Evolutionary conservation across 2,329 filamentous ascomycete genomes (phyloP), one percentile per base, ranked within the genome.

Genomic region (Ceratocystis papillata): DNA sequence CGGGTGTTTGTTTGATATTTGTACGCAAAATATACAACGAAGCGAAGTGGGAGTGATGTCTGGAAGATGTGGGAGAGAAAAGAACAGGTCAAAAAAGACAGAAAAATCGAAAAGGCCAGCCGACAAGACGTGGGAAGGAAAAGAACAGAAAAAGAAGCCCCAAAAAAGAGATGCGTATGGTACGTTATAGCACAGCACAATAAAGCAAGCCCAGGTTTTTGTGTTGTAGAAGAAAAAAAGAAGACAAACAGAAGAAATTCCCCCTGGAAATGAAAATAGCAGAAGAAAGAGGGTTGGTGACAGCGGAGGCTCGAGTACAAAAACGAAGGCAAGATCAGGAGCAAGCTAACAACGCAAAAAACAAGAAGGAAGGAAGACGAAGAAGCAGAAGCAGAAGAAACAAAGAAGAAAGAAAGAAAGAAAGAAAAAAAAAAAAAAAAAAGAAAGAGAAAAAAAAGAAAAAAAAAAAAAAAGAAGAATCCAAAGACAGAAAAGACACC

Each of bases 281-380:
- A 48, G 59, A 50, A 63, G 33, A 15, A 67, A 62, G 44, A 45
- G 20, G 30, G 46, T 57, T 61, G 63, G 63, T 59, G 63, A 55
- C 53, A 65, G 46, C 62, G 62, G 59, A 61, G 61, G 62, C 57
- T n/a, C 57, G 20, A 37, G 64, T 67, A 61, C 62, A 68, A 68
- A 67, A 41, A 65, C 62, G 64, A 63, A 46, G 59, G 60, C 22
- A 44, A 61, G 57, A 28, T 17, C 17, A 28, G 30, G n/a, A 28
- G 30, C n/a, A 60, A 28, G 55, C 37, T 41, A 41, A 41, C 37
- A 41, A 4, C 10, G 37, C 37, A 28, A 60, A 15, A 41, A 28
- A 15, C 10, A 10, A 15, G n/a, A 41, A 44, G 33, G 30, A 44
- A 41, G 41, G 33, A 25, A 44, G 59, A n/a, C 33, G 59, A 62